Conservation (phyloP, 2,329 filamentous ascomycete species). For the Thelonectria olida region DNA sequence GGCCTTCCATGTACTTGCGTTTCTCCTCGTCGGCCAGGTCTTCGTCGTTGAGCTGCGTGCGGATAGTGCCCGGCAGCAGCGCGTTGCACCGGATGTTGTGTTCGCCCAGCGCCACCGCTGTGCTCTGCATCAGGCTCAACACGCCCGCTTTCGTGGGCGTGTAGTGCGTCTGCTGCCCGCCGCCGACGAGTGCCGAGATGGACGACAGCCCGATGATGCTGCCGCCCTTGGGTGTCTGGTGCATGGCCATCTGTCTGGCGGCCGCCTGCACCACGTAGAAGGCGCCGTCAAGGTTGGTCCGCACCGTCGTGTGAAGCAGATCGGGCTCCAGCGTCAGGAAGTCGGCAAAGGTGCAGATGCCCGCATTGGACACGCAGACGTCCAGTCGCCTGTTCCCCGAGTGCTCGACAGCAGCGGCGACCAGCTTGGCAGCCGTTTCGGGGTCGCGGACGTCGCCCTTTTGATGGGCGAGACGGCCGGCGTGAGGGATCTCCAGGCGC, state of each 20-base stretch:
- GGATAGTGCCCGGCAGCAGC: constrained; percentile 82
- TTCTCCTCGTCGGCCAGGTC: constrained; percentile 80
- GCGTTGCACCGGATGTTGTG: constrained; percentile 86
- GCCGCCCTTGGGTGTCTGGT: constrained; percentile 72
- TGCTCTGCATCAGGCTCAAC: constrained; percentile 82
- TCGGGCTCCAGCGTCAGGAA: constrained; percentile 79
- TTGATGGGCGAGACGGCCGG: constrained; percentile 70
- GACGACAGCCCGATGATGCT: constrained; percentile 82
- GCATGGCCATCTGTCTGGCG: constrained; percentile 79
- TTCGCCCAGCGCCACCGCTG: constrained; percentile 79
- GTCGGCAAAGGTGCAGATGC: constrained; percentile 87
- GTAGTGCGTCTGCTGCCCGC: constrained; percentile 83
- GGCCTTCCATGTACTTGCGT: constrained; percentile 79
- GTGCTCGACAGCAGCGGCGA: constrained; percentile 69
- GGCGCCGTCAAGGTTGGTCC: constrained; percentile 87
- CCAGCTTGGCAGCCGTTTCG: constrained; percentile 74
- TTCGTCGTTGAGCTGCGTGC: constrained; percentile 85
- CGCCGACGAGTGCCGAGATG: constrained; percentile 80
- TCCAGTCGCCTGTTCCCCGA: constrained; percentile 69
- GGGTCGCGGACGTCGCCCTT: constrained; percentile 81
- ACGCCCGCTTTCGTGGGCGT: constrained; percentile 90
- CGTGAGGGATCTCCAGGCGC: constrained; percentile 51
- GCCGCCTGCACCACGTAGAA: constrained; percentile 89
- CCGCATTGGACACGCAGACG: constrained; percentile 88
- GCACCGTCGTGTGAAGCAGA: constrained; percentile 76